Evolutionary conservation across 1,139 yeast genomes (phyloP), one percentile per base, ranked within the genome.

Genomic region (Candida labiduridarum): DNA sequence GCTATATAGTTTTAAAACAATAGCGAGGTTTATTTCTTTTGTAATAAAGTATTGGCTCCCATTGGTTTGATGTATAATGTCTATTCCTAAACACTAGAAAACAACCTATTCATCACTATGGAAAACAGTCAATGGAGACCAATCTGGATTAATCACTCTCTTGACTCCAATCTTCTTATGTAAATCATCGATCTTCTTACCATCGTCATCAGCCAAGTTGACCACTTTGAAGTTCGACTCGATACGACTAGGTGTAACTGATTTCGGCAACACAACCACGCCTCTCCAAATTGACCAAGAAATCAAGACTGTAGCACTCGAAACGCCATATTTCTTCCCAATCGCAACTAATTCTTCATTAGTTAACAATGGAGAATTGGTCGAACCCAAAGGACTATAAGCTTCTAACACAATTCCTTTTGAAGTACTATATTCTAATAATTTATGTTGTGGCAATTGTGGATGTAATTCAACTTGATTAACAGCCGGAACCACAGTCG

Each of bases 211-310:
- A 2, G 65, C 52, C 51, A 74, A 65, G 3, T 48, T 55, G 44
- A 70, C 59, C 12, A 74, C 67, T 47, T 66, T 56, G 50, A 70
- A 62, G 60, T 73, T 74, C 45, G 65, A 57, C 43, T 63, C 58
- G 43, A 74, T 65, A 60, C 78, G 64, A 16, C 65, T 51, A 16
- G 67, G 67, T 22, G 69, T 70, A 25, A 67, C 72, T 29, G 87
- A 80, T 66, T 84, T 80, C 39, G 85, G 84, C 49, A 82, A 71
- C 4, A 79, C 85, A 39, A 78, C 68, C 35, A 79, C 69, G 8
- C 77, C 81, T 56, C 81, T 73, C 58, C 76, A 74, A 34, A 81
- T 68, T 46, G 82, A 83, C 72, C 84, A 83, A 6, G 84, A 79
- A 36, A 76, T 65, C 55, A 81, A 65, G 11, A 83, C 69, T 49